Base-by-base conservation (phyloP, 495 filamentous ascomycete genomes). In the Tuber magnatum region DNA sequence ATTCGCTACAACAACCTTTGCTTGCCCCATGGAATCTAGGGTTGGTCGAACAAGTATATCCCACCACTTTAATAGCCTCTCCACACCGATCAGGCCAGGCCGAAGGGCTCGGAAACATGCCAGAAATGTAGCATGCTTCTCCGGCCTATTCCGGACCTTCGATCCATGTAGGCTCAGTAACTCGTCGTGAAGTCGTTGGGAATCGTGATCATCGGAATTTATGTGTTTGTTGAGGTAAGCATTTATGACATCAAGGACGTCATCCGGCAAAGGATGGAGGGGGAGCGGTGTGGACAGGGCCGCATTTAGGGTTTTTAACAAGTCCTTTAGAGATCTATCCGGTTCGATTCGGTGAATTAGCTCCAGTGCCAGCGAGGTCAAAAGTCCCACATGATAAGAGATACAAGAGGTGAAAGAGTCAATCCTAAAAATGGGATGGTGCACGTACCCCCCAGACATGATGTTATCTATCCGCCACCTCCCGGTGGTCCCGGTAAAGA, bases 181-280 rank as follows among this genome's bases (percentile, higher is more conserved):
- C 74, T 92, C 91, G 16, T 92, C 89, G 69, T 91, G 89, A 72
- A 92, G 83, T 42, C 88, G 87, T 69, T 91, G 87, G 18, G 87
- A 85, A 41, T 88, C 87, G 68, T 85, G 83, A 46, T 91, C 89
- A 72, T 91, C 90, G 71, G 86, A 85, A 70, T 85, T 85, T 32
- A 85, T 78, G 79, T 90, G 87, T 77, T 87, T 88, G 48, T 88
- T 86, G 40, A 92, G 84, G 83, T 91, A 93, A 46, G 84, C 83
- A 65, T 89, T 83, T 44, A 93, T 87, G 35, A 88, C 84, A 44
- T 85, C 82, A 74, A 86, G 79, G 70, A 91, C 83, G 71, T 90
- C 88, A 75, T 89, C 84, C 42, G 91, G 89, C n/a, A 93, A 85
- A 24, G 90, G 89, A 20, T 88, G 85, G 4, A 82, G 73, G 12